phyloP scores from a whole-genome alignment of 2,329 filamentous ascomycete species.

The Cordyceps fumosorosea region DNA sequence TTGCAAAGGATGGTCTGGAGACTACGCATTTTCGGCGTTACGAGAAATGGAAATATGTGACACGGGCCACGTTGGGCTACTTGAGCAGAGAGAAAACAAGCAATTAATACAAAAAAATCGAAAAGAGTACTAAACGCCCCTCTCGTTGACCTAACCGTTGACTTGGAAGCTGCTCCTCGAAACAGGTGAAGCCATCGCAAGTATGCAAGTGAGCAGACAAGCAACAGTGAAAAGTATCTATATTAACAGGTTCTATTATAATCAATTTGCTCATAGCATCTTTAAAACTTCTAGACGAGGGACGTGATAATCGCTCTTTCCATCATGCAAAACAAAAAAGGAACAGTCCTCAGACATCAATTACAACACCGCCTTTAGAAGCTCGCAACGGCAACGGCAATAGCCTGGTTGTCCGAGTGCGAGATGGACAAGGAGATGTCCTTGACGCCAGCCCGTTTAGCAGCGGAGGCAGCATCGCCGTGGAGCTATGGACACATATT shows the following conservation, averaged over 20 bases:
- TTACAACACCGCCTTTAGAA: slow-evolving; percentile 44
- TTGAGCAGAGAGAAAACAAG: neutral
- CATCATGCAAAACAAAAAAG: slow-evolving; percentile 7
- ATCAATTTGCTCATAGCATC: slow-evolving; percentile 8
- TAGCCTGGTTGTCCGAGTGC: slow-evolving; percentile 88
- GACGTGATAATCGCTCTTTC: slow-evolving; percentile 1
- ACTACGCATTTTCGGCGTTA: neutral
- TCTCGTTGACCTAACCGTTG: no score
- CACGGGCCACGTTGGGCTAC: neutral
- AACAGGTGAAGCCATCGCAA: no score
- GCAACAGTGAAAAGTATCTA: slow-evolving; percentile 2
- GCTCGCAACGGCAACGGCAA: slow-evolving; percentile 83
- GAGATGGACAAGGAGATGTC: slow-evolving; percentile 90
- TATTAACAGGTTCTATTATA: slow-evolving; percentile 13
- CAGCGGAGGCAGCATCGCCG: slow-evolving; percentile 74
- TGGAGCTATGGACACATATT: slow-evolving; percentile 56
- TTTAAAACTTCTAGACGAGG: neutral
- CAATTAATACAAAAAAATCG: neutral
- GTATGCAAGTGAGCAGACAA: neutral
- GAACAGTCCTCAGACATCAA: neutral
- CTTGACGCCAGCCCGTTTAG: slow-evolving; percentile 82
- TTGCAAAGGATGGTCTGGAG: neutral
- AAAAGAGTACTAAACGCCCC: neutral
- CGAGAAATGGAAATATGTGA: neutral
- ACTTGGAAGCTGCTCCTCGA: no score